Evolutionary conservation across 345 rosid species (phyloP).

Genomic region (Viola odorata): DNA sequence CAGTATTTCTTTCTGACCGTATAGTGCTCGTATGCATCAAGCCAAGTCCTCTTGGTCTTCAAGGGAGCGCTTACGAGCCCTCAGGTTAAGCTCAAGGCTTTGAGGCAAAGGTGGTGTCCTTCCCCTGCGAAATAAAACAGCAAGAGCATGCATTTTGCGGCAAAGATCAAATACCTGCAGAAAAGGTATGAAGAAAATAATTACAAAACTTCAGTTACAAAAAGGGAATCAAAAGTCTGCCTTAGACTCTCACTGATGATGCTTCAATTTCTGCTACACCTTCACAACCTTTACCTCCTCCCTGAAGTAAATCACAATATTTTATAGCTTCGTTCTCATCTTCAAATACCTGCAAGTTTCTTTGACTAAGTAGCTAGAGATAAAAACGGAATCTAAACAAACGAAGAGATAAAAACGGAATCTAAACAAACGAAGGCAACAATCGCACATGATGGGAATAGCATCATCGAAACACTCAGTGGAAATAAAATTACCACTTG

Average conservation of each 20-base stretch:
- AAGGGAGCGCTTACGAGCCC: conserved; percentile 82
- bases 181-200: conserved; percentile 5
- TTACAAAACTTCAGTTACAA: background rate
- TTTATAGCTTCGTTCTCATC: conserved; percentile 81
- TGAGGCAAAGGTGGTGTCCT: conserved; percentile 84
- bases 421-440: background rate
- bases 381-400: background rate
- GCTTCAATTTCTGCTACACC: conserved; percentile 96
- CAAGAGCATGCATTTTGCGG: conserved; percentile 68
- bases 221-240: background rate
- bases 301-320: conserved; percentile 85
- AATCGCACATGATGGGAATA: no score
- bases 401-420: background rate
- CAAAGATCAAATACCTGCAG: conserved; percentile 89
- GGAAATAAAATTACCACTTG: background rate
- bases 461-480: no score
- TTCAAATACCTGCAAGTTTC: conserved; percentile 63
- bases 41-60: conserved; percentile 58
- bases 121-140: conserved; percentile 78
- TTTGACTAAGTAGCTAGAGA: conserved; percentile 1
- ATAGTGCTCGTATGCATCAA: conserved; percentile 9
- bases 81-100: conserved; percentile 76
- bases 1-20: no score
- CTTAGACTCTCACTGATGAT: conserved; percentile 61
- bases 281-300: conserved; percentile 95